Conservation (phyloP, 1,284 basidiomycete genomes). For the Rhodotorula glutinis region DNA sequence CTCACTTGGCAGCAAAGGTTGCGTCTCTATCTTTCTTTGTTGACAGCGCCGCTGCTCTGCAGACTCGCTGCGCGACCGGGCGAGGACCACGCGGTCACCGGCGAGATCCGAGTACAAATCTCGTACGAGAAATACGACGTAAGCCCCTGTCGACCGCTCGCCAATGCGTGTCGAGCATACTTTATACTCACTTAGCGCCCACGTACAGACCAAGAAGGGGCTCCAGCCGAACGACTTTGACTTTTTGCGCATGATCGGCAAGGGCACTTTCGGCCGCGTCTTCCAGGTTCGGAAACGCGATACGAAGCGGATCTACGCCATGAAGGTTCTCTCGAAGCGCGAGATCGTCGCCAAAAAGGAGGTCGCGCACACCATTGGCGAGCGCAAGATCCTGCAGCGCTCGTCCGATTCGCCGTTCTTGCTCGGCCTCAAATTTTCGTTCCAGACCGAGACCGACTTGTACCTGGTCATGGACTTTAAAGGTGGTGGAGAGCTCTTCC, state of each 20-base stretch:
- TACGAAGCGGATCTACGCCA: slow-evolving; percentile 98
- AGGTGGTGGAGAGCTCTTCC: slow-evolving; percentile 96
- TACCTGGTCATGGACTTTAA: slow-evolving; percentile 99
- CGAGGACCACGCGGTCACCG: slow-evolving; percentile 66
- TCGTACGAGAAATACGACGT: slow-evolving; percentile 89
- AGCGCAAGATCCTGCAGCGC: slow-evolving; percentile 95
- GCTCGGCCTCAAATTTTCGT: slow-evolving; percentile 96
- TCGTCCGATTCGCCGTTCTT: slow-evolving; percentile 94
- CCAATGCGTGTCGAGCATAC: fast-evolving
- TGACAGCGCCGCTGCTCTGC: slow-evolving; percentile 27
- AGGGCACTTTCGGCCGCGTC: slow-evolving; percentile 97
- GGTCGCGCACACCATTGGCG: slow-evolving; percentile 98
- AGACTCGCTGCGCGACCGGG: slow-evolving; percentile 27
- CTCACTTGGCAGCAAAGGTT: too few relatives aligned
- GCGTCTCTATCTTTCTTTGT: not conserved
- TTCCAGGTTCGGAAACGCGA: slow-evolving; percentile 98
- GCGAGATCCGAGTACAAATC: slow-evolving; percentile 91
- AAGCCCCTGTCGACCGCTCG: slow-evolving; percentile 46
- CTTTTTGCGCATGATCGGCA: slow-evolving; percentile 96
- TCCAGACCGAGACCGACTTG: slow-evolving; percentile 93
- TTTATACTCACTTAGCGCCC: too few relatives aligned
- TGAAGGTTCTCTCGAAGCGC: slow-evolving; percentile 98
- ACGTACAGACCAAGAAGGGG: slow-evolving; percentile 42
- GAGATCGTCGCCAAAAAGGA: slow-evolving; percentile 99
- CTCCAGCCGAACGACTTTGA: slow-evolving; percentile 72